phyloP scores from a whole-genome alignment of 2,329 filamentous ascomycete species.

The Cryphonectria japonica region DNA sequence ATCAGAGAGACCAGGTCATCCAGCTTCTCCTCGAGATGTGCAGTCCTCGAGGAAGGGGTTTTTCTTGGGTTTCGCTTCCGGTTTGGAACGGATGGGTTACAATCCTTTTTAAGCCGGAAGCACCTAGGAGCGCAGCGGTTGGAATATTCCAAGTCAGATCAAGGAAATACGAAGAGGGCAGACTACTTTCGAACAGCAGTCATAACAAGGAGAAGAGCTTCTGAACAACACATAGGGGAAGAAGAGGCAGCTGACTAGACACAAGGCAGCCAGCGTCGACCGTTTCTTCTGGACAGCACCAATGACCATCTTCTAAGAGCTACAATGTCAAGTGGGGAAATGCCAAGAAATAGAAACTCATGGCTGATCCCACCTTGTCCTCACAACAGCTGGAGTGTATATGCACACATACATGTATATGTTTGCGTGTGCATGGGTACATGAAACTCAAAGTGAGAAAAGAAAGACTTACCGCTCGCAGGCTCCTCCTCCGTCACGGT shows the following conservation, averaged over 20 bases:
- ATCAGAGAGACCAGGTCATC: constrained; percentile 53
- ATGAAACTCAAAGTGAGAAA: background rate
- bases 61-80: constrained; percentile 44
- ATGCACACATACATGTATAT: too few species aligned
- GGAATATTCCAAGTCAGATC: background rate
- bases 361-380: background rate
- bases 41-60: constrained; percentile 42
- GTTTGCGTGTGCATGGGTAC: background rate
- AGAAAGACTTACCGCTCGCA: constrained; percentile 40
- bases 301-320: background rate
- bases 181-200: background rate
- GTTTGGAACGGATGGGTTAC: constrained; percentile 48
- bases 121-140: constrained; percentile 36
- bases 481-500: constrained; percentile 36
- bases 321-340: background rate
- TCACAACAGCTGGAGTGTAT: background rate
- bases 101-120: constrained; percentile 52
- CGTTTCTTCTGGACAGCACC: background rate
- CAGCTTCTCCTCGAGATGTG: constrained; percentile 53
- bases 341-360: background rate
- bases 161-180: background rate
- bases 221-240: background rate
- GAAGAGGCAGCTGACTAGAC: background rate
- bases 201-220: background rate
- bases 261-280: background rate